These are phyloP conservation scores for Myriosclerotinia duriaeana DNA, from an alignment of 2,329 filamentous ascomycete genomes.

Conservation along the genomic window DNA sequence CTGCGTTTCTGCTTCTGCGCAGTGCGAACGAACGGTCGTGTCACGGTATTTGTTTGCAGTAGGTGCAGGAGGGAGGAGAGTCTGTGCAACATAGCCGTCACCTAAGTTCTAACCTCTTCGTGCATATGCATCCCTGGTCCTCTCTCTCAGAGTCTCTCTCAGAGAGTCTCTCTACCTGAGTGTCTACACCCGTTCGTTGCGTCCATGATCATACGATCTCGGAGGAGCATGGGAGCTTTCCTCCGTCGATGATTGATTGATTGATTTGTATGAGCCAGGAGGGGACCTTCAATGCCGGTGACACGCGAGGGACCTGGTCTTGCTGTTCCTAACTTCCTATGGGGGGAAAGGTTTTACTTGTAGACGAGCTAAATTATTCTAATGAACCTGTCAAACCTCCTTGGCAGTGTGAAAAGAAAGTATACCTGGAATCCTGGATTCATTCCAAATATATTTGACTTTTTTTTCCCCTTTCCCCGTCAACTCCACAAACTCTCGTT, in stretches of 20 bases:
- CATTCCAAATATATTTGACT: too few relatives aligned
- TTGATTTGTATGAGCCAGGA: constrained; percentile 1
- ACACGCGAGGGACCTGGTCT: background rate
- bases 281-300: constrained; percentile 6
- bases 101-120: too few relatives aligned
- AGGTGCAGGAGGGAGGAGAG: too few relatives aligned
- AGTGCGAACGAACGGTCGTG: too few relatives aligned
- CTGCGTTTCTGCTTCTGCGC: too few relatives aligned
- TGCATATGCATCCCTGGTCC: too few relatives aligned
- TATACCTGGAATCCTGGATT: too few relatives aligned
- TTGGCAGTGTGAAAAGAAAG: background rate
- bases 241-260: constrained; percentile 15
- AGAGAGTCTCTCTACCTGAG: too few relatives aligned
- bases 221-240: background rate
- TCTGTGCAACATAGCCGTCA: too few relatives aligned
- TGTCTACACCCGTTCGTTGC: too few relatives aligned
- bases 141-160: too few relatives aligned
- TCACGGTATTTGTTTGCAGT: too few relatives aligned
- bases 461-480: background rate
- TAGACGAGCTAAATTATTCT: background rate
- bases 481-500: background rate
- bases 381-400: background rate
- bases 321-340: background rate
- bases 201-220: constrained; percentile 7
- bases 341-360: background rate